Evolutionary conservation across 2,329 filamentous ascomycete species (phyloP), one percentile per base, ranked within the genome.

Genomic region (Penicillium sp.): DNA sequence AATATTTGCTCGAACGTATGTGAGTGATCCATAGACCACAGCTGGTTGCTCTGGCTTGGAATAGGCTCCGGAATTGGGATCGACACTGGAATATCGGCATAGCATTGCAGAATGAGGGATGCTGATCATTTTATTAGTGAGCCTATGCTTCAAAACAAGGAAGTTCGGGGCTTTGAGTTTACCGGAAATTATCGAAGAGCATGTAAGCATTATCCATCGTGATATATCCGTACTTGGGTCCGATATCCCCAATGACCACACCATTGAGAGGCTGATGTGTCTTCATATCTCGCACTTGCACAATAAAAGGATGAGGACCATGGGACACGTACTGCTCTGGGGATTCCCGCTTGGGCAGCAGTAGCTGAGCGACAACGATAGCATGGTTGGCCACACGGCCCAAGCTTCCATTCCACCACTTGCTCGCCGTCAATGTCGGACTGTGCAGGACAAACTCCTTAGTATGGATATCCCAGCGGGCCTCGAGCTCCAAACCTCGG

Each of bases 341-440:
- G 6, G 59, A 54, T 8, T 51, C 60, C 47, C 64, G 60, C 63
- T 74, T 70, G 31, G 81, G 81, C 12, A 83, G 68, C 37, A 82
- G 69, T 1, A 84, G 69, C 60, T 83, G 82, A 41, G 82, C 82
- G 17, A 84, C 80, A 0, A 84, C 81, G 60, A 84, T 83, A 31
- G 82, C 79, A 73, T 84, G 81, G 57, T 82, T 83, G n/a, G 82
- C 82, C n/a, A 80, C 82, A 25, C 81, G 73, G 1, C 82, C 82
- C 72, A 84, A 75, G 1, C 78, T 77, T 1, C 82, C 82, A 67
- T 84, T 83, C 82, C 82, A 84, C 81, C 81, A 84, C 69, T 84
- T 84, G 64, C 78, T 82, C 1, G 82, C 79, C 0, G 82, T 83
- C 20, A 84, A 67, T 28, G 79, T 79, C 11, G 82, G 82, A 61